Evolutionary conservation across 371 early-diverging fungal species (phyloP).

Genomic region (Paraphysoderma sedebokerense): DNA sequence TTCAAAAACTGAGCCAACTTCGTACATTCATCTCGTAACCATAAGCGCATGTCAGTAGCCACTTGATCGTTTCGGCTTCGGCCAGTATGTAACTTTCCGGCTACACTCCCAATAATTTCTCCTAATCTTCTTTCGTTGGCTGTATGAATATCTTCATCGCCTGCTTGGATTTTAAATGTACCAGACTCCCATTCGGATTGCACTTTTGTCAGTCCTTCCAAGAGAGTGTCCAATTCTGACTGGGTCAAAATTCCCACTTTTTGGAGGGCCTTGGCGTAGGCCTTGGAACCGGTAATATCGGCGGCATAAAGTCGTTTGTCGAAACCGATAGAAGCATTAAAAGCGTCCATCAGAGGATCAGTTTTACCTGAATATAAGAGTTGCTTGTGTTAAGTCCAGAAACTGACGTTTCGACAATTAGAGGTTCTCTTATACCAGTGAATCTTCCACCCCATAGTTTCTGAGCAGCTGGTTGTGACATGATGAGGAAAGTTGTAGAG

Average conservation of each 20-base stretch:
- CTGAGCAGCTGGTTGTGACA: too few relatives aligned
- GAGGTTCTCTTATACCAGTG: too few relatives aligned
- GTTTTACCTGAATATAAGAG: constrained; percentile 57
- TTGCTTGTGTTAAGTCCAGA: too few relatives aligned
- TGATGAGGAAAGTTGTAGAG: too few relatives aligned
- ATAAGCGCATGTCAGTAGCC: constrained; percentile 92
- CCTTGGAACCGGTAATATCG: constrained; percentile 74
- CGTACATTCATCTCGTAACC: constrained; percentile 58
- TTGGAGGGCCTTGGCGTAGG: constrained; percentile 73
- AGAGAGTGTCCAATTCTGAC: constrained; percentile 50
- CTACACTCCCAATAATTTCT: constrained; percentile 75
- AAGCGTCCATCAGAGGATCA: constrained; percentile 89
- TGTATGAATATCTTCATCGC: constrained; percentile 97
- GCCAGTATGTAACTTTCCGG: constrained; percentile 94
- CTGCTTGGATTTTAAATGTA: constrained; percentile 46
- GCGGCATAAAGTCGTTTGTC: constrained; percentile 81
- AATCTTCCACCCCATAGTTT: too few relatives aligned
- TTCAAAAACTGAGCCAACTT: too few relatives aligned
- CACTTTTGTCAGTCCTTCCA: constrained; percentile 55
- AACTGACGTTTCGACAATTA: too few relatives aligned
- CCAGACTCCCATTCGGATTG: constrained; percentile 63
- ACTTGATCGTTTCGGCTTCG: constrained; percentile 92
- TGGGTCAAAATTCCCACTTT: constrained; percentile 52
- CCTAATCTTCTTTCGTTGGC: constrained; percentile 91
- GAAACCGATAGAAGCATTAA: constrained; percentile 86